These are phyloP conservation scores for Lagerstroemia speciosa DNA, from an alignment of 345 rosid genomes.

Conservation along the genomic window DNA sequence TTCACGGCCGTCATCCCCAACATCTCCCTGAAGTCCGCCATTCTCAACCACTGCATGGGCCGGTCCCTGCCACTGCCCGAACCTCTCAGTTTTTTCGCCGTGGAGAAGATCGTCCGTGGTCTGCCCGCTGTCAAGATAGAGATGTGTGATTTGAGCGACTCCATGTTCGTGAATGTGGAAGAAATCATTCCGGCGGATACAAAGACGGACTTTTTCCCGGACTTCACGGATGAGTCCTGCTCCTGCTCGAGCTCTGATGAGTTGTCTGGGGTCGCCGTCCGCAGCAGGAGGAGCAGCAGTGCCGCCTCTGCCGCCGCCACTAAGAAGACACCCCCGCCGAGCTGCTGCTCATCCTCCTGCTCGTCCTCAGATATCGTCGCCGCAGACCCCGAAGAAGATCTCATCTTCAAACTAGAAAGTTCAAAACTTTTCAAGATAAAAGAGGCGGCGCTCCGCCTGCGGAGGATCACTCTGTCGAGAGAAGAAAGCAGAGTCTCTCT, in stretches of 20 bases:
- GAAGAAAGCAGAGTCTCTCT: conserved; percentile 39
- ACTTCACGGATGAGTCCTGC: conserved; percentile 23
- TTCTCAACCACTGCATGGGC: conserved; percentile 52
- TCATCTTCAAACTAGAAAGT: conserved; percentile 40
- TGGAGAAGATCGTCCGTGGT: conserved; percentile 36
- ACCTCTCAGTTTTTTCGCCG: conserved; percentile 40
- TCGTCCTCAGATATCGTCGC: conserved; percentile 40
- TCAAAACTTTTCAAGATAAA: conserved; percentile 38
- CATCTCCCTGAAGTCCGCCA: conserved; percentile 61
- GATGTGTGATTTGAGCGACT: not conserved
- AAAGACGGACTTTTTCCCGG: conserved; percentile 35
- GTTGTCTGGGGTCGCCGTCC: conserved; percentile 13
- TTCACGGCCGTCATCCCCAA: conserved; percentile 71
- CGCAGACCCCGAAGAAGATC: conserved; percentile 38
- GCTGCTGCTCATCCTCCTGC: conserved; percentile 60
- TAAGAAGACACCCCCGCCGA: conserved; percentile 28
- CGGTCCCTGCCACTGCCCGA: conserved; percentile 34
- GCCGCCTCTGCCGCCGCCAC: not conserved
- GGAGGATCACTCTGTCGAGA: conserved; percentile 44
- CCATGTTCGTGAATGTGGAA: not conserved
- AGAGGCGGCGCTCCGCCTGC: conserved; percentile 44
- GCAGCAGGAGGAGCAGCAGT: too few species aligned
- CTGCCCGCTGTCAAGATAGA: conserved; percentile 17
- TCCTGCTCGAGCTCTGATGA: conserved; percentile 47
- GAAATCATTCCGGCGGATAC: conserved; percentile 19